Evolutionary conservation across 2,329 filamentous ascomycete species (phyloP).

Genomic region (Sporothrix dimorphospora): DNA sequence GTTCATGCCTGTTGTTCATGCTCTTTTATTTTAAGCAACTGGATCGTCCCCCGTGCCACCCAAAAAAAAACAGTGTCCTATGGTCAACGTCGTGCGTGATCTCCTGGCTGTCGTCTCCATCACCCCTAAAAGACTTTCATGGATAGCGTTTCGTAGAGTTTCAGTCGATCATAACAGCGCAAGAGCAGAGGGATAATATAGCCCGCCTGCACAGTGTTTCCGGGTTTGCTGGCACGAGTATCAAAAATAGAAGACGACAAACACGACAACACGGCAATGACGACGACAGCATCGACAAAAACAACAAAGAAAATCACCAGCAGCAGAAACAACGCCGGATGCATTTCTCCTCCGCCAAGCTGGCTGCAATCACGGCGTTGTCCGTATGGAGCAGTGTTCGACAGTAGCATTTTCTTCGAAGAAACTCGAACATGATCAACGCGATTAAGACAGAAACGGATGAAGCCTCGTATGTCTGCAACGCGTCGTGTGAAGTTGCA

Average conservation of each 20-base stretch:
- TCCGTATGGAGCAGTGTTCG: neutral
- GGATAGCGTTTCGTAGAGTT: conserved; percentile 24
- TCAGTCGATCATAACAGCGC: conserved; percentile 21
- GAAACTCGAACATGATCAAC: neutral
- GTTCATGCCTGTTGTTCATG: neutral
- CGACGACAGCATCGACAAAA: neutral
- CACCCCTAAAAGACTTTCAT: neutral
- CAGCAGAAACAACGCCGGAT: neutral
- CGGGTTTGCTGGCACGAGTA: neutral
- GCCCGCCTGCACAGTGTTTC: neutral
- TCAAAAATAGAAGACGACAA: neutral
- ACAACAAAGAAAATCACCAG: neutral
- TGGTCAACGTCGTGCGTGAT: neutral
- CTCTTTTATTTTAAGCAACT: conserved; percentile 15
- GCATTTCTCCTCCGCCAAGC: neutral
- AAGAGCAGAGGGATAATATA: neutral
- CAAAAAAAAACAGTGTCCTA: neutral
- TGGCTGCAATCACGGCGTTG: conserved; percentile 12
- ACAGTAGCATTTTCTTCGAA: neutral
- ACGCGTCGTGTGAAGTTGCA: neutral
- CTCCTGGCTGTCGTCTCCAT: conserved; percentile 14
- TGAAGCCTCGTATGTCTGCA: neutral
- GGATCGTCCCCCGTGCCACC: neutral
- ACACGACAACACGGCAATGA: neutral
- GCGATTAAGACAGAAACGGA: neutral